Conservation (phyloP, 176 grass and related monocot genomes). For the Carex parvula region DNA sequence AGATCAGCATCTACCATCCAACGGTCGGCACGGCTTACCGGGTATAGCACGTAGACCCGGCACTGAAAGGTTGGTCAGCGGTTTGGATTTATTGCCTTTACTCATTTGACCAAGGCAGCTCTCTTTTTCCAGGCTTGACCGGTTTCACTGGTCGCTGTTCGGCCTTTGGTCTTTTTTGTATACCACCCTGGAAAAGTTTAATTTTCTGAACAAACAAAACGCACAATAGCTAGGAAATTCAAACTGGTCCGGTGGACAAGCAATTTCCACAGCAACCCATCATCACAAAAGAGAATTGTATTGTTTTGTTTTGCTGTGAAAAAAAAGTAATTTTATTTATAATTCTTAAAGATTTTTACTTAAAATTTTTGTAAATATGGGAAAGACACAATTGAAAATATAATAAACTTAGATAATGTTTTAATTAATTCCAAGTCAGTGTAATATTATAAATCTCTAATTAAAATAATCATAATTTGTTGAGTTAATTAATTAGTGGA, state of each 20-base stretch:
- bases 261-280: background rate
- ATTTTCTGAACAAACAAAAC: background rate
- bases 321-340: background rate
- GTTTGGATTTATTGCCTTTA: slow-evolving; percentile 28
- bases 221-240: background rate
- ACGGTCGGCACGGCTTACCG: background rate
- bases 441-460: background rate
- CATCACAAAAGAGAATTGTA: background rate
- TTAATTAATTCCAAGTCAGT: background rate
- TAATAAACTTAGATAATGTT: background rate
- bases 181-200: background rate
- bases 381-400: background rate
- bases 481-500: background rate
- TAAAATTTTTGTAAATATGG: background rate
- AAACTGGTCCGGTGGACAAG: too few species aligned
- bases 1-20: slow-evolving; percentile 1
- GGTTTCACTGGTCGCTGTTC: background rate
- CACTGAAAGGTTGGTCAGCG: slow-evolving; percentile 25
- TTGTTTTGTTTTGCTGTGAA: background rate
- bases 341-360: background rate
- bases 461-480: background rate
- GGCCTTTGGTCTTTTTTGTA: background rate
- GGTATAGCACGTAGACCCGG: slow-evolving; percentile 14
- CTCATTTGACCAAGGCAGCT: slow-evolving; percentile 9
- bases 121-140: background rate